phyloP scores from a whole-genome alignment of 2,329 filamentous ascomycete genomes.

The Fusarium succisae region DNA sequence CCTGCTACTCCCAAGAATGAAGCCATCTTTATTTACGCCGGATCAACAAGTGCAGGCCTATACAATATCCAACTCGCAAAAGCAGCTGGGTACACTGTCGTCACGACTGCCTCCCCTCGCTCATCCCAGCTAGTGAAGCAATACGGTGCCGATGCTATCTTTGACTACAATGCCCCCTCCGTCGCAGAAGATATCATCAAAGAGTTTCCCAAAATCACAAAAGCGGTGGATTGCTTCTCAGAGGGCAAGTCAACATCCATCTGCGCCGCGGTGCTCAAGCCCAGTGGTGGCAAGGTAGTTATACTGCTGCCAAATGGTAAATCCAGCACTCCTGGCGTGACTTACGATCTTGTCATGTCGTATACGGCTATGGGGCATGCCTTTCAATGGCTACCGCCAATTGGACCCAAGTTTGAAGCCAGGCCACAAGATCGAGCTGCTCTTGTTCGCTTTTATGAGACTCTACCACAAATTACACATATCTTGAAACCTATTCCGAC shows the following conservation, averaged over 20 bases:
- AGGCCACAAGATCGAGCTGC: neutral
- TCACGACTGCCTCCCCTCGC: fast-evolving
- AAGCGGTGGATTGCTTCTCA: neutral
- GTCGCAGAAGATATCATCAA: neutral
- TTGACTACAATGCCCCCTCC: neutral
- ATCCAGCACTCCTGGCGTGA: neutral
- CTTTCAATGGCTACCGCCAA: neutral
- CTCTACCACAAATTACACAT: neutral
- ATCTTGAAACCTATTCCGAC: neutral
- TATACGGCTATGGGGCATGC: neutral
- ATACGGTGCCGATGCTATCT: neutral
- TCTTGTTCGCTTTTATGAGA: neutral
- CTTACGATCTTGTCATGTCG: neutral
- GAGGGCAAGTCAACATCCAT: neutral
- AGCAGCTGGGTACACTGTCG: neutral
- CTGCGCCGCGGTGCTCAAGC: neutral
- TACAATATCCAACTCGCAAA: neutral
- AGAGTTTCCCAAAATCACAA: neutral
- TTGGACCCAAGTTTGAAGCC: neutral
- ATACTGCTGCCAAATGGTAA: neutral
- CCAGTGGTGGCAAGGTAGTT: neutral
- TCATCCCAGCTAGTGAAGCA: neutral
- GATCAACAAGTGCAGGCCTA: neutral
- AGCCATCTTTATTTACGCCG: neutral
- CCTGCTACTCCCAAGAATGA: neutral